Conservation (phyloP, 2,329 filamentous ascomycete genomes). For the Neofusicoccum umdonicola region DNA sequence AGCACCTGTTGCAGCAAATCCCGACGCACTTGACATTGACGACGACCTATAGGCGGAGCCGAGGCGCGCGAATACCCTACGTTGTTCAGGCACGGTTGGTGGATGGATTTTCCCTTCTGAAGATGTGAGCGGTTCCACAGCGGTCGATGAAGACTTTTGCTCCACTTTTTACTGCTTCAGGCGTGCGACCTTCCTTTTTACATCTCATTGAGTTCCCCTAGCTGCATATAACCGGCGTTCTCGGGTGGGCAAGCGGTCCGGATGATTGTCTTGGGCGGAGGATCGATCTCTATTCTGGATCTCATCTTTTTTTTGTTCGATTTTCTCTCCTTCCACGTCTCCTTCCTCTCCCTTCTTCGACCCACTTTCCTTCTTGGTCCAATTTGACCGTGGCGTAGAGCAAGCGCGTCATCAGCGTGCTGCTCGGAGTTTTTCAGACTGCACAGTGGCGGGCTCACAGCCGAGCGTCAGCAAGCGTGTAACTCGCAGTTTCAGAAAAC, state of each 20-base stretch:
- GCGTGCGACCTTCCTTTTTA: conserved; percentile 11
- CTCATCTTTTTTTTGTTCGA: conserved; percentile 1
- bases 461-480: background rate
- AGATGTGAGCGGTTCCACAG: conserved; percentile 4
- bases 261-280: conserved; percentile 9
- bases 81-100: background rate
- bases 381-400: background rate
- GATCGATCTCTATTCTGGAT: conserved; percentile 10
- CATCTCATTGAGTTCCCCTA: conserved; percentile 13
- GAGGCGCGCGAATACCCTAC: conserved; percentile 15
- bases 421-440: background rate
- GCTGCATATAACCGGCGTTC: conserved; percentile 16
- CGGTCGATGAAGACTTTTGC: background rate
- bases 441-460: background rate
- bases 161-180: conserved; percentile 4
- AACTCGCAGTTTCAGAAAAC: conserved; percentile 4
- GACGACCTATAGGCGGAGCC: conserved; percentile 35
- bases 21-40: conserved; percentile 82
- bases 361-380: background rate
- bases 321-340: conserved; percentile 2
- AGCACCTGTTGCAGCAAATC: conserved; percentile 60
- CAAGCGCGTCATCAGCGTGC: background rate
- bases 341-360: background rate
- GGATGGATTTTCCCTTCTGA: conserved; percentile 6
- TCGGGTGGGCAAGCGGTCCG: background rate